Evolutionary conservation across 2,329 filamentous ascomycete species (phyloP), one percentile per base, ranked within the genome.

Genomic region (Exserohilum turcica): DNA sequence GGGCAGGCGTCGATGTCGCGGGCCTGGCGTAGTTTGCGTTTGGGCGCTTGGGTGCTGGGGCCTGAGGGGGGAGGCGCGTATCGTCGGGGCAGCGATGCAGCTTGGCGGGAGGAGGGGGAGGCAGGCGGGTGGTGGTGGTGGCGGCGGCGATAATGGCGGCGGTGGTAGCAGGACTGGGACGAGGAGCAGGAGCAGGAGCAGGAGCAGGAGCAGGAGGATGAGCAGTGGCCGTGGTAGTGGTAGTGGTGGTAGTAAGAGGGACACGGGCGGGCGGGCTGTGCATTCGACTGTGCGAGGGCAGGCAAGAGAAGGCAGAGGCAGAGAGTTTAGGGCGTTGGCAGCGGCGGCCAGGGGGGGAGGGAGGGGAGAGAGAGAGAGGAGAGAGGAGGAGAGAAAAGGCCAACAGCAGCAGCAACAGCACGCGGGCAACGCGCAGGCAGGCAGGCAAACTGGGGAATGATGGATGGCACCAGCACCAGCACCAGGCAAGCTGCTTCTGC

Each of bases 31-130:
- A 21, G 42, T 32, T 33, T 18, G 37, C 37, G 38, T 32, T 40
- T 56, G 56, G 54, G 57, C 57, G 57, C 57, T 53, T 39, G 54
- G 57, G 45, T 35, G 54, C 39, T 48, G 42, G 50, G 29, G 54
- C 51, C 54, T 57, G 42, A 48, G 28, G 49, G 29, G 47, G 50
- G 18, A 39, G 48, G 47, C 42, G 54, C 47, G 43, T 40, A 35
- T 43, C 50, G 27, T 53, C 38, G 45, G 33, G 32, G 50, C 50
- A 43, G 45, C 44, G 38, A 48, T 50, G 47, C 38, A 37, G 31
- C 47, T 43, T 50, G 47, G 38, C 36, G 39, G 9, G 24, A n/a
- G n/a, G n/a, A n/a, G n/a, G n/a, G n/a, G n/a, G n/a, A n/a, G n/a
- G n/a, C n/a, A n/a, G n/a, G 21, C 4, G 4, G 21, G 21, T 7